Evolutionary conservation across 2,329 filamentous ascomycete genomes (phyloP).

Genomic region (Neofusicoccum laricinum): DNA sequence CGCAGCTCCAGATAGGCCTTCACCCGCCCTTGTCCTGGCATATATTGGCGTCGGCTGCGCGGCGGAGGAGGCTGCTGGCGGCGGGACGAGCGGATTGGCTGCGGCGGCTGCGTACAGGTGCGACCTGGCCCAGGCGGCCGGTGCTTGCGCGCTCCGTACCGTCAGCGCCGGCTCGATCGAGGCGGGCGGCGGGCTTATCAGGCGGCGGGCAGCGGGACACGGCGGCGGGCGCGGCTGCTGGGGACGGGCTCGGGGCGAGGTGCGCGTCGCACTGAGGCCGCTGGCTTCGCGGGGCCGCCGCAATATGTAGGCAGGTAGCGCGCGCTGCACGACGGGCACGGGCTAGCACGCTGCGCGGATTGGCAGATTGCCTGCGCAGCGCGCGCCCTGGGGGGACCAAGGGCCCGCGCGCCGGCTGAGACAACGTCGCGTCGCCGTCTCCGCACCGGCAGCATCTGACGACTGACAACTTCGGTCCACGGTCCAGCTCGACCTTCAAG

Average conservation of each 20-base stretch:
- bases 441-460: constrained; percentile 13
- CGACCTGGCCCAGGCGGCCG: background rate
- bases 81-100: background rate
- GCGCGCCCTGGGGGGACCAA: background rate
- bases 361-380: background rate
- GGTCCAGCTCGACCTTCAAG: constrained; percentile 6
- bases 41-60: constrained; percentile 10
- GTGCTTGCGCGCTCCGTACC: background rate
- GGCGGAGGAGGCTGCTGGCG: constrained; percentile 8
- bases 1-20: background rate
- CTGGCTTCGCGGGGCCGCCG: background rate
- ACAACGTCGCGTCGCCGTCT: constrained; percentile 13
- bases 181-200: background rate
- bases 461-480: constrained; percentile 10
- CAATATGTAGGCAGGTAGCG: background rate
- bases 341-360: background rate
- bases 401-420: constrained; percentile 10
- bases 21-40: constrained; percentile 8
- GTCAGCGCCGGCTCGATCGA: constrained; percentile 3
- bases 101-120: constrained; percentile 3
- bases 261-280: too few relatives aligned
- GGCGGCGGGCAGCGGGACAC: background rate
- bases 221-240: background rate
- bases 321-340: background rate
- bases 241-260: background rate